These are phyloP conservation scores for Trebouxia sp. DNA, from an alignment of 139 green algal species.

Conservation along the genomic window DNA sequence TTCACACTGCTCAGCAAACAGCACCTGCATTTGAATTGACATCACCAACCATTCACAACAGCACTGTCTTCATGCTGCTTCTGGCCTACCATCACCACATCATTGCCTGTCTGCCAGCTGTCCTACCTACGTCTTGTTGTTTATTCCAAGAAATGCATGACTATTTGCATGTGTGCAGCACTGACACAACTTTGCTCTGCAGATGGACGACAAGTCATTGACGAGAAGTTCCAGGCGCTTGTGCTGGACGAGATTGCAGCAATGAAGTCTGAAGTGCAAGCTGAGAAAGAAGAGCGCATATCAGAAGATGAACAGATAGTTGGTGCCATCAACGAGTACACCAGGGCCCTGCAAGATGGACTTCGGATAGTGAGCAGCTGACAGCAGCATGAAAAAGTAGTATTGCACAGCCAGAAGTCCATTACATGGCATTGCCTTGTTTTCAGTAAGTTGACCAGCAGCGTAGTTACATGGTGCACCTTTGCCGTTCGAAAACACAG, in stretches of 20 bases:
- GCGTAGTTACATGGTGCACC: too few relatives aligned
- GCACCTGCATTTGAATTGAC: too few relatives aligned
- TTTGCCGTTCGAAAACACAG: too few relatives aligned
- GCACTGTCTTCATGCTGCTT: background rate
- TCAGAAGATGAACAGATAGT: constrained; percentile 37
- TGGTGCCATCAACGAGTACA: constrained; percentile 39
- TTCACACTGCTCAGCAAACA: too few relatives aligned
- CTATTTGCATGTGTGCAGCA: background rate
- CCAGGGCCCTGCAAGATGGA: constrained; percentile 31
- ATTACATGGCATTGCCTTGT: background rate
- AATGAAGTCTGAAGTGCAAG: constrained; percentile 5
- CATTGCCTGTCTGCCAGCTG: background rate
- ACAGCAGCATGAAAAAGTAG: background rate
- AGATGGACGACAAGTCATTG: constrained; percentile 22
- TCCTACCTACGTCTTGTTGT: too few relatives aligned
- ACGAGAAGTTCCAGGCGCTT: constrained; percentile 22
- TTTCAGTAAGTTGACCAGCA: too few relatives aligned
- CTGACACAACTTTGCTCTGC: background rate
- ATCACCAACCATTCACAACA: background rate
- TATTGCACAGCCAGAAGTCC: too few relatives aligned
- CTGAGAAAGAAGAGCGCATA: constrained; percentile 30
- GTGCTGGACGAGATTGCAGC: constrained; percentile 17
- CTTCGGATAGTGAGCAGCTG: constrained; percentile 34
- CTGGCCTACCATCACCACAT: background rate
- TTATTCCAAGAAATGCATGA: too few relatives aligned